Conservation (phyloP, 495 filamentous ascomycete species). For the Penicillium coffeae region DNA sequence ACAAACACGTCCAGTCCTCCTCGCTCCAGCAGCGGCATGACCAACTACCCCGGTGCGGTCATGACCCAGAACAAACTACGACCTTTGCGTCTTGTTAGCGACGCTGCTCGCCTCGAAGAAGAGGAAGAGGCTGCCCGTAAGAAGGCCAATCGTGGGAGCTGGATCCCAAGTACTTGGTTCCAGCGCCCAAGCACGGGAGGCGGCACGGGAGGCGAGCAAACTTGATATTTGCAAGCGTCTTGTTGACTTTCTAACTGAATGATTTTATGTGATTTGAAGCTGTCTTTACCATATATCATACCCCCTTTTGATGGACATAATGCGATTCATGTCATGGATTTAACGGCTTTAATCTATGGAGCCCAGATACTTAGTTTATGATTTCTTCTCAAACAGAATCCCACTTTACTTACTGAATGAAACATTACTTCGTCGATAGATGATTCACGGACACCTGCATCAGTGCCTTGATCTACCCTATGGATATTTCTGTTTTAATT, state of each 20-base stretch:
- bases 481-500: too few species aligned
- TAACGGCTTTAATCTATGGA: constrained; percentile 6
- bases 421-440: too few species aligned
- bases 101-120: constrained; percentile 36
- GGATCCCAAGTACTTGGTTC: constrained; percentile 54
- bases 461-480: too few species aligned
- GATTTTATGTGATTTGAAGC: constrained; percentile 25
- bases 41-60: constrained; percentile 52
- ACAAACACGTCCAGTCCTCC: constrained; percentile 54
- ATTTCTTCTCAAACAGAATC: constrained; percentile 17
- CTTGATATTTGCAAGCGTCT: constrained; percentile 6
- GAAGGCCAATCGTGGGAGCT: constrained; percentile 58
- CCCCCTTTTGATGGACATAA: constrained; percentile 30
- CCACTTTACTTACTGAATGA: constrained; percentile 1
- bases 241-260: constrained; percentile 13
- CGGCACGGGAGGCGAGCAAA: constrained; percentile 5
- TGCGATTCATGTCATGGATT: constrained; percentile 21
- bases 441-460: too few species aligned
- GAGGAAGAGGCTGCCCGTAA: constrained; percentile 51
- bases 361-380: constrained; percentile 12
- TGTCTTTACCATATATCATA: constrained; percentile 25
- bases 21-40: constrained; percentile 51
- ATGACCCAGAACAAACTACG: constrained; percentile 76
- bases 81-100: constrained; percentile 75
- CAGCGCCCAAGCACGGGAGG: constrained; percentile 30